Base-by-base conservation (phyloP, 2,329 filamentous ascomycete species). In the Penicillium paneum region DNA sequence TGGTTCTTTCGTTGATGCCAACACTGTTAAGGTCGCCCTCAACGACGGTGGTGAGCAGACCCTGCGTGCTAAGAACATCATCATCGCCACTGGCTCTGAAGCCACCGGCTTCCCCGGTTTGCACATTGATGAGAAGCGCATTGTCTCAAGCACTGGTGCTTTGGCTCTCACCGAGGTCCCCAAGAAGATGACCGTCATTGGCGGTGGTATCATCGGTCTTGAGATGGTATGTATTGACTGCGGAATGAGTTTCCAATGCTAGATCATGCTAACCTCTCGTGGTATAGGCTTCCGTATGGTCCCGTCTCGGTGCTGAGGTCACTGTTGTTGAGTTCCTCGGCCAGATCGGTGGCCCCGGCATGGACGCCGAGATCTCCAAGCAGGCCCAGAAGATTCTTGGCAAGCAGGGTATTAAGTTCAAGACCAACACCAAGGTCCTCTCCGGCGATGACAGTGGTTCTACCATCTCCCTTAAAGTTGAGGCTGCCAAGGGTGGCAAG, bases 361-460 rank as follows among this genome's bases (percentile, higher is more conserved):
- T 99, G 94, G 94, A 99, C 73, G 76, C 83, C 44, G 94, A 99
- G 75, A 90, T 97, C 68, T 84, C 92, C 71, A 99, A 97, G 82
- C 80, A 85, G 69, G 82, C 89, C 40, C 92, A 97, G 76, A 97
- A 96, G 83, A 87, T 96, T 60, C 84, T 99, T 62, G 85, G 85
- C 74, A 97, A 96, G 83, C 94, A 99, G 81, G 94, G 93, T 58
- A 88, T 99, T 74, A 94, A 96, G 71, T 99, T 99, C 84, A 97
- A 96, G 86, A 86, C 95, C 65, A 88, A 90, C 81, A 97, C 94
- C 70, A 99, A 99, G 84, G 94, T 99, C 62, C 78, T 87, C 61
- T 84, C 85, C 66, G 94, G 94, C 64, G 92, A 97, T 71, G 86
- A 85, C 69, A 86, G 82, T 66, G 88, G 88, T 57, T 86, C 91